Evolutionary conservation across 495 filamentous ascomycete genomes (phyloP), one percentile per base, ranked within the genome.

Genomic region (Hypoxylon crocopeplum): DNA sequence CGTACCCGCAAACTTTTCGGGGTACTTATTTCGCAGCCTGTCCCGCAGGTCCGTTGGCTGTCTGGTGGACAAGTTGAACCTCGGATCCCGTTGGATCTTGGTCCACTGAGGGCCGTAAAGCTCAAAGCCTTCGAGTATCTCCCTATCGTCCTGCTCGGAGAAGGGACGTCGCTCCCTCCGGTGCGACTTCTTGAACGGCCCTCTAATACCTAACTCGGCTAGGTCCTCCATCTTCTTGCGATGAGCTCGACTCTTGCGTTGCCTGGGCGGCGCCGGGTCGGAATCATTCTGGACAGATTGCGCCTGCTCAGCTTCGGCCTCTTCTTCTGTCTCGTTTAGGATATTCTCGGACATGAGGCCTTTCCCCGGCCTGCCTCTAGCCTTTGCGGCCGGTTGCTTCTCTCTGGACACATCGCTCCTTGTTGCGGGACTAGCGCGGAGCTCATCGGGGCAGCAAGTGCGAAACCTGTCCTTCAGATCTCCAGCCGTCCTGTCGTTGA

Each of bases 391-490:
- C 24, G 54, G 53, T 25, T 46, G 46, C 21, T 48, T 55, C 12
- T 68, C 64, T 40, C 21, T 48, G 13, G 47, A 40, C 13, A 46
- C 37, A 4, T 65, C 60, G 48, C 25, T 38, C 22, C 41, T 63
- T 6, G 21, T 46, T 30, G 63, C 34, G 13, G 64, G 48, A 16
- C 70, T 71, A 15, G 64, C 70, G 21, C 78, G 72, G 36, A 83
- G 65, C 45, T 83, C 82, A 15, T 72, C 73, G 0, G 91, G 91
- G 66, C 87, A 91, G 68, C 88, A 90, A 3, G 89, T 90, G 25
- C 89, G 82, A 62, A 92, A 92, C 17, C 88, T 82, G 70, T 97
- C 92, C 76, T 96, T 97, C 54, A 97, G 71, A 67, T 97, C 92
- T 8, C 90, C 85, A 13, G 88, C 84, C 24, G 84, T 88, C 33